Conservation (phyloP, 768 basidiomycete species). For the Hygrophoropsis aurantiaca region DNA sequence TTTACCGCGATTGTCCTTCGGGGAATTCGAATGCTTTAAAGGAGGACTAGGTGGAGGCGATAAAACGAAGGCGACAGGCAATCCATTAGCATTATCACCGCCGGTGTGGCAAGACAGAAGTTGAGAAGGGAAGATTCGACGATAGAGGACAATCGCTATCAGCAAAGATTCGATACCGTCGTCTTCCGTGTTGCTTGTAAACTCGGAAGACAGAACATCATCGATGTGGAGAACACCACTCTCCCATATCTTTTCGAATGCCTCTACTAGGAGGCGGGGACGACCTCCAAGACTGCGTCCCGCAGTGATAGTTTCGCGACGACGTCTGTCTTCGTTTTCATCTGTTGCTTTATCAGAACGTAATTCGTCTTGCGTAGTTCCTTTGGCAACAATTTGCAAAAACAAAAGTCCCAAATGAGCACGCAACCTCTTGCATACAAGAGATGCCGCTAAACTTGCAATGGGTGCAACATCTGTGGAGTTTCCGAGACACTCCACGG, state of each 20-base stretch:
- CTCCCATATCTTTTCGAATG: slow-evolving; percentile 59
- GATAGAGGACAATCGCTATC: slow-evolving; percentile 59
- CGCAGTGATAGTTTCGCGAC: slow-evolving; percentile 52
- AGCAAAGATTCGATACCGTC: slow-evolving; percentile 55
- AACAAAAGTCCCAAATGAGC: slow-evolving; percentile 56
- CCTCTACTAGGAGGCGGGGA: slow-evolving; percentile 50
- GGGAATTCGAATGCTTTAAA: slow-evolving; percentile 8
- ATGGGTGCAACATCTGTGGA: slow-evolving; percentile 37
- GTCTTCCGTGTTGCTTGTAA: slow-evolving; percentile 31
- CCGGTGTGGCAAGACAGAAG: slow-evolving; percentile 12
- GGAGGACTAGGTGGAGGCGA: slow-evolving; percentile 64
- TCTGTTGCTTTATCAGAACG: slow-evolving; percentile 24
- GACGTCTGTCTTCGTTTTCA: slow-evolving; percentile 37
- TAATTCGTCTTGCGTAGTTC: slow-evolving; percentile 14
- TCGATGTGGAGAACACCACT: slow-evolving; percentile 32
- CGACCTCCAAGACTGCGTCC: slow-evolving; percentile 64
- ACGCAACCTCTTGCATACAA: slow-evolving; percentile 53
- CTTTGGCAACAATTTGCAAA: slow-evolving; percentile 39
- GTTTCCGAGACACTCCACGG: slow-evolving; percentile 38
- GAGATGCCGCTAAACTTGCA: slow-evolving; percentile 46
- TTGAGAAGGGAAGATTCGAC: slow-evolving; percentile 51
- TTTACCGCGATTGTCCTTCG: slow-evolving; percentile 15
- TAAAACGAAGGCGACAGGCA: slow-evolving; percentile 40
- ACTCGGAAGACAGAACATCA: slow-evolving; percentile 27
- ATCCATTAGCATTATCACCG: slow-evolving; percentile 8